A percentile compares a stretch with the other conserved stretches of the same genome.
These are phyloP conservation scores for Thecamonas trahens DNA, from an alignment of 78 protist species.

Conservation along the genomic window DNA sequence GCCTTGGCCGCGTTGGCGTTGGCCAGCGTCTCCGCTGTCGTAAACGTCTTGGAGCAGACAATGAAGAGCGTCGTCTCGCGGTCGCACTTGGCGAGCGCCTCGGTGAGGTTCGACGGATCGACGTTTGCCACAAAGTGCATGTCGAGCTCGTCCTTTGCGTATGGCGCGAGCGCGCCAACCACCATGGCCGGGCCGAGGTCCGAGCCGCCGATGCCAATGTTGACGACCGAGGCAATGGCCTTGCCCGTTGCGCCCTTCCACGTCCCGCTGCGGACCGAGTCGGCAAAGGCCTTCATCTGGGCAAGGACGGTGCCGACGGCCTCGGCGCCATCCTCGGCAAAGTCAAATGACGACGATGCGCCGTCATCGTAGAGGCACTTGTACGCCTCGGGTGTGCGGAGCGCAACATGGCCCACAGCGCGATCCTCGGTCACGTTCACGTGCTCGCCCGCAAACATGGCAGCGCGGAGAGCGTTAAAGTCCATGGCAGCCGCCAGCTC, in stretches of 20 bases:
- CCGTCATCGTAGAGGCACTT: slow-evolving; percentile 79
- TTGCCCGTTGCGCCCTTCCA: slow-evolving; percentile 86
- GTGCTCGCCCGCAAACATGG: slow-evolving; percentile 80
- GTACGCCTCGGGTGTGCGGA: slow-evolving; percentile 60
- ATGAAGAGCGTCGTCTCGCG: slow-evolving; percentile 82
- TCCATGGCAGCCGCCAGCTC: slow-evolving; percentile 34
- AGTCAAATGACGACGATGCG: slow-evolving; percentile 75
- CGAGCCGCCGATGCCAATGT: slow-evolving; percentile 93
- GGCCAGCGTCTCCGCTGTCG: slow-evolving; percentile 91
- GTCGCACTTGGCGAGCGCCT: slow-evolving; percentile 5
- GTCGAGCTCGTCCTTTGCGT: slow-evolving; percentile 40
- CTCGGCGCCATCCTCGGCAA: slow-evolving; percentile 56
- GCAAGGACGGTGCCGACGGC: background rate
- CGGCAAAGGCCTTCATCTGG: slow-evolving; percentile 46
- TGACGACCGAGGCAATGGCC: slow-evolving; percentile 80
- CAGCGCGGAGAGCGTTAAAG: slow-evolving; percentile 37
- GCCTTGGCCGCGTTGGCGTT: slow-evolving; percentile 78
- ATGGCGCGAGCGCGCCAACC: slow-evolving; percentile 79
- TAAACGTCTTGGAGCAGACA: slow-evolving; percentile 91
- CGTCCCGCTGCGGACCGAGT: slow-evolving; percentile 66
- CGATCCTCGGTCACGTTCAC: slow-evolving; percentile 90
- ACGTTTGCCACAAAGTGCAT: slow-evolving; percentile 88
- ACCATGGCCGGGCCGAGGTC: slow-evolving; percentile 95
- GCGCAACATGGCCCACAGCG: slow-evolving; percentile 91
- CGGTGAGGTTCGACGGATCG: slow-evolving; percentile 91